Evolutionary conservation across 305 asterid species (phyloP).

Genomic region (Solanum hybrid): DNA sequence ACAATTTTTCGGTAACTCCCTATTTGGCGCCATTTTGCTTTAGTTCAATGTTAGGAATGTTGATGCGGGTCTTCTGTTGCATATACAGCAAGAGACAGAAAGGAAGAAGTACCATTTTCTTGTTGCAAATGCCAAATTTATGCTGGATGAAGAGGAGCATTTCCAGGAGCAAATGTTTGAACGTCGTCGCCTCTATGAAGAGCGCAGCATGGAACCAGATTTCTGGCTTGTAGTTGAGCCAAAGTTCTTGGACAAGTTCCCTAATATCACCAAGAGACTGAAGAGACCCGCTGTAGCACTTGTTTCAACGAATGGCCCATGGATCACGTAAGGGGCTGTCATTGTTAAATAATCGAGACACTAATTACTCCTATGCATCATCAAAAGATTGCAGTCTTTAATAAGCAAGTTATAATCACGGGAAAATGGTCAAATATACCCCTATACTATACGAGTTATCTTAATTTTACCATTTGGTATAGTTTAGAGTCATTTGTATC

Average conservation of each 20-base stretch:
- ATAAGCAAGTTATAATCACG: background rate
- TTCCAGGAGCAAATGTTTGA: constrained; percentile 75
- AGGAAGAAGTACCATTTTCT: constrained; percentile 60
- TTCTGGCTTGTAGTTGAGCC: constrained; percentile 98
- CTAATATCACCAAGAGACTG: constrained; percentile 59
- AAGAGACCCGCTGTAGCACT: constrained; percentile 94
- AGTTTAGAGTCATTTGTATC: background rate
- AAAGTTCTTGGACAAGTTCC: constrained; percentile 81
- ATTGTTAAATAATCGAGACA: background rate
- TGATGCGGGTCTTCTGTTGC: background rate
- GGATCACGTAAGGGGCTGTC: constrained; percentile 69
- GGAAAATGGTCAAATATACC: background rate
- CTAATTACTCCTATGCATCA: background rate
- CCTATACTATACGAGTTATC: background rate
- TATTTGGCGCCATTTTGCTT: background rate
- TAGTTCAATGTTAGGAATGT: background rate
- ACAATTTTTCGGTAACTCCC: background rate
- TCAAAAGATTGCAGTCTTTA: background rate
- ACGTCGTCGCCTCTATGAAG: constrained; percentile 54
- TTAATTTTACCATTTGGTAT: background rate
- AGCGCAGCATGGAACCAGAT: constrained; percentile 63
- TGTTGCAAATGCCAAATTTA: constrained; percentile 91
- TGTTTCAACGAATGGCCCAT: constrained; percentile 77
- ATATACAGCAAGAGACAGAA: constrained; percentile 33
- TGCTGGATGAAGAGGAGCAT: constrained; percentile 99